Evolutionary conservation across 805 yeast species (phyloP), one percentile per base, ranked within the genome.

Genomic region (Candida vartiovaarae): DNA sequence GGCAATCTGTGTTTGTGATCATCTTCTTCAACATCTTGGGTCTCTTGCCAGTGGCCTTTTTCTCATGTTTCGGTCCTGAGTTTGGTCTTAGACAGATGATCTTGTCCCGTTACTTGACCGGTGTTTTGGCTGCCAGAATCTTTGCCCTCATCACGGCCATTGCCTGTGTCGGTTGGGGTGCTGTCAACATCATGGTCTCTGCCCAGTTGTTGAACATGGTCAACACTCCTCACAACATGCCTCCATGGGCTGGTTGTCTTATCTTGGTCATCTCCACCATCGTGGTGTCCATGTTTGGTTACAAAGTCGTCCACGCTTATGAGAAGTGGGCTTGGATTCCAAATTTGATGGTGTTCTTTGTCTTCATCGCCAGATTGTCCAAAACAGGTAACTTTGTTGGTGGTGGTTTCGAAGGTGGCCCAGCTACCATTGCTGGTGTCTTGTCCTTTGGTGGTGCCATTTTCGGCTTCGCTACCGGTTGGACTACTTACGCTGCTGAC

Each of bases 101-200:
- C 33, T 59, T 89, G 45, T 79, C 95, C 8, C 75, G 91, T 53
- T 89, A 72, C 64, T 73, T 88, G 54, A 73, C 81, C 49, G 97
- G 97, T 50, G 79, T 82, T 64, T 61, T 69, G 30, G 82, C 84
- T 38, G 81, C 84, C 65, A 76, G 95, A 62, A 72, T 88, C 45
- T 83, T 87, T 57, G 82, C 95, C 8, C 63, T 82, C 37, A 71
- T 90, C 61, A 88, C 89, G 60, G 75, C 80, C 57, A 64, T 90
- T 49, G 90, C 95, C 27, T 86, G 95, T 75, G 78, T 89, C 44
- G 96, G 97, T 55, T 90, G 97, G 97, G 85, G 93, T 65, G 87
- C 95, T 8, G 91, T 88, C 39, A 90, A 90, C 66, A 86, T 85
- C 49, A 84, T 89, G 77, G 84, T 89, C 29, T 80, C 93, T 32